Evolutionary conservation across 768 basidiomycete species (phyloP).

Genomic region (Rhizopogon vesiculosus): DNA sequence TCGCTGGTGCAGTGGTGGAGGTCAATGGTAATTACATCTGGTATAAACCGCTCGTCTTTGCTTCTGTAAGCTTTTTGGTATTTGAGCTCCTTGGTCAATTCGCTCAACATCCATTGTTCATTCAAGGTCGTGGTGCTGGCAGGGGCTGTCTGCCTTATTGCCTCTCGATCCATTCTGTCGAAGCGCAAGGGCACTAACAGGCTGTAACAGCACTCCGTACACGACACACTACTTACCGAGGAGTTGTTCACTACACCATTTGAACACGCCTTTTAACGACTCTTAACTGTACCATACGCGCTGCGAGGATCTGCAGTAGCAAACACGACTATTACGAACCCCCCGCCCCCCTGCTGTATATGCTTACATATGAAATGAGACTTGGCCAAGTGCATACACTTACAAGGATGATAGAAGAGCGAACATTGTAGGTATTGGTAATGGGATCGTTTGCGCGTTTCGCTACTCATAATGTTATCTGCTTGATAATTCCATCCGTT

Average conservation of each 20-base stretch:
- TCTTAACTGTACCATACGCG: background rate
- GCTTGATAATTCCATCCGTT: background rate
- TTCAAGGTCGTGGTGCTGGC: conserved; percentile 9
- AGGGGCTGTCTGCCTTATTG: conserved; percentile 6
- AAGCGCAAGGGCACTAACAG: conserved; percentile 6
- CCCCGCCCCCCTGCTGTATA: background rate
- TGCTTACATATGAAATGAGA: background rate
- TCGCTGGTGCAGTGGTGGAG: conserved; percentile 45
- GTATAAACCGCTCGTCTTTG: conserved; percentile 40
- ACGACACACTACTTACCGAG: background rate
- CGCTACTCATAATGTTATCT: background rate
- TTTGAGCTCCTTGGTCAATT: background rate
- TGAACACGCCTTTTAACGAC: background rate
- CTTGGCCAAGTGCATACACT: too few relatives aligned
- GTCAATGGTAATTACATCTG: conserved; percentile 29
- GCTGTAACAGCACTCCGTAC: conserved; percentile 2
- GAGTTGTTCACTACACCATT: background rate
- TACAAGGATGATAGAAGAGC: background rate
- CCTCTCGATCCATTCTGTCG: conserved; percentile 4
- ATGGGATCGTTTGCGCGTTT: background rate
- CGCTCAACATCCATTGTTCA: background rate
- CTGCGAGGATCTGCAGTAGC: background rate
- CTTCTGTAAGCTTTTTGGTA: conserved; percentile 29
- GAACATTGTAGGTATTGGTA: background rate
- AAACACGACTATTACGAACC: background rate